Base-by-base conservation (phyloP, 2,329 filamentous ascomycete genomes). In the Celoporthe dispersa region DNA sequence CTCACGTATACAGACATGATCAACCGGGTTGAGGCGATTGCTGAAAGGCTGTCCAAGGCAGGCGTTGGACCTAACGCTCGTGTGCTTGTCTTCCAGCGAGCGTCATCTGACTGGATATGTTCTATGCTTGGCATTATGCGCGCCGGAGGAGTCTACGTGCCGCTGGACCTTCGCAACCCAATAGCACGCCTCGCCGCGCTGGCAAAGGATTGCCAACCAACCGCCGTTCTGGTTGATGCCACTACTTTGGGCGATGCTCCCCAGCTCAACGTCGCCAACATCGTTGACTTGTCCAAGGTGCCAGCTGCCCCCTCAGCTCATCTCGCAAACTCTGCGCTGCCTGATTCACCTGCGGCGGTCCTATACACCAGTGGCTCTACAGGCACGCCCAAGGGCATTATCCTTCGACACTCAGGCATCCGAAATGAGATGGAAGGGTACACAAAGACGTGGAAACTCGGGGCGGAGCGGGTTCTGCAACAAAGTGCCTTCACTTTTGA, bases 381-480 rank as follows among this genome's bases (percentile, higher is more conserved):
- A 12, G 76, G 79, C 53, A 75, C 59, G 0, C 83, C 84, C 1
- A 85, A 85, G 74, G 82, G 82, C 5, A 78, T 84, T 25, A 57
- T 77, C 1, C 70, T 83, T 12, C 69, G 59, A 0, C 79, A 82
- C 65, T 64, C 60, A 3, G 75, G 72, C 28, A 69, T 83, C 2
- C 53, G 72, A 3, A 80, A 79, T 68, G 70, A 75, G 28, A 69
- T 78, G 7, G 78, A 78, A 57, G 73, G 72, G 19, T 71, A 67
- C 12, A 71, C 72, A 1, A 70, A 69, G 4, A 61, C 69, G 14
- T 72, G 71, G 6, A 68, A 72, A 0, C 64, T 79, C 0, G 70
- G 72, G 1, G 79, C 79, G 22, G 78, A 80, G 22, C 68, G 67
- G 0, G 72, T 80, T 9, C 75, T 82, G 5, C 78, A 81, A 60